phyloP scores from a whole-genome alignment of 2,329 filamentous ascomycete genomes.

The Malbranchea zuffiana region DNA sequence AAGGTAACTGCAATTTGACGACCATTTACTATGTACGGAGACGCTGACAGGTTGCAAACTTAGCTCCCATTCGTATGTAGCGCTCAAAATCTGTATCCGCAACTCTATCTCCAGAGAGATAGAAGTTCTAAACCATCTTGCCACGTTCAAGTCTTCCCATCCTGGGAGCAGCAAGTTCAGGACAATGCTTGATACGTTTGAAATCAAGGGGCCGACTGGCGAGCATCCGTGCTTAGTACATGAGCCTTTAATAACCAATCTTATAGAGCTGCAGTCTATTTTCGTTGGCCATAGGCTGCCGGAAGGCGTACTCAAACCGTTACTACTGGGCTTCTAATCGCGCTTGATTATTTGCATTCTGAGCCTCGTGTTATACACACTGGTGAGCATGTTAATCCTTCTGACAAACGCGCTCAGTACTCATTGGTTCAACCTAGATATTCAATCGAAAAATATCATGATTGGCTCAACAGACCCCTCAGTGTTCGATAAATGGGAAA shows the following conservation, averaged over 20 bases:
- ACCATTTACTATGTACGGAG: background rate
- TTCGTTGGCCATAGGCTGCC: constrained; percentile 1
- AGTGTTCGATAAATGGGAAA: constrained; percentile 18
- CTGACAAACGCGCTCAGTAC: background rate
- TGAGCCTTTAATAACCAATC: constrained; percentile 5
- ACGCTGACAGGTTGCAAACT: background rate
- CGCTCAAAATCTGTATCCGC: constrained; percentile 9
- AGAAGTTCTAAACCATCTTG: constrained; percentile 5
- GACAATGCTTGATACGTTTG: constrained; percentile 10
- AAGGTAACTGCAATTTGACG: background rate
- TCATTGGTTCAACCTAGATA: constrained; percentile 5
- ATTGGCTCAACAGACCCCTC: constrained; percentile 16
- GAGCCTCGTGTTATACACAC: constrained; percentile 12
- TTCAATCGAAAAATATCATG: constrained; percentile 26
- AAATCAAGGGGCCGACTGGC: constrained; percentile 2
- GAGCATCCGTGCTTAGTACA: constrained; percentile 11
- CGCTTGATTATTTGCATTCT: constrained; percentile 10
- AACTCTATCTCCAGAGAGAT: background rate
- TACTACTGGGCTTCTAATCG: constrained; percentile 5
- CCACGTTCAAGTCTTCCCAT: constrained; percentile 2
- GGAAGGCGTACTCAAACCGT: constrained; percentile 6
- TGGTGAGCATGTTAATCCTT: constrained; percentile 2
- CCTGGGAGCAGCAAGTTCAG: constrained; percentile 6
- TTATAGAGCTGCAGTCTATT: constrained; percentile 6
- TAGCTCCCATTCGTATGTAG: constrained; percentile 3